Evolutionary conservation across 108 stramenopile species (phyloP).

Genomic region (Epithemia pelagica): DNA sequence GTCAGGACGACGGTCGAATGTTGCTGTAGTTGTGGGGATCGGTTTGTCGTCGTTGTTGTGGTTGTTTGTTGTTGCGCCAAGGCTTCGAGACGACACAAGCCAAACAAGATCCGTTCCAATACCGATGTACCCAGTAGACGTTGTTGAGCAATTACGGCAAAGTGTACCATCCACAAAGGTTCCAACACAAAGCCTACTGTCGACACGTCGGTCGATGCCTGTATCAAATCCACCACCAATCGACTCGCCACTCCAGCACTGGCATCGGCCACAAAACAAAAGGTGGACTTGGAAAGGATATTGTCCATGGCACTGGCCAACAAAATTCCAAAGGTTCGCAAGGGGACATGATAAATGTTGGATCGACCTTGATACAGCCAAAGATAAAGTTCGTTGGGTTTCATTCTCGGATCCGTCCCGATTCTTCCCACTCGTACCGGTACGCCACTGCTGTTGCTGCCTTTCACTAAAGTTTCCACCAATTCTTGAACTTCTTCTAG

Average conservation of each 20-base stretch:
- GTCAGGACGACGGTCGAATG: slow-evolving; percentile 49
- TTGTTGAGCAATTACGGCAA: slow-evolving; percentile 38
- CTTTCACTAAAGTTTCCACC: not conserved
- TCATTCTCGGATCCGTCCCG: not conserved
- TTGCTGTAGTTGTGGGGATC: not conserved
- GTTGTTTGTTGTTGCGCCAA: not conserved
- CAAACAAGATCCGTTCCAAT: slow-evolving; percentile 58
- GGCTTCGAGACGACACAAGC: slow-evolving; percentile 69
- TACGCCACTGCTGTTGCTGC: not conserved
- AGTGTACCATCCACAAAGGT: slow-evolving; percentile 66
- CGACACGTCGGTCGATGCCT: slow-evolving; percentile 11
- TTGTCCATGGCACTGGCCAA: slow-evolving; percentile 53
- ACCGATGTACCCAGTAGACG: slow-evolving; percentile 14
- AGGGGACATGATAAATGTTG: slow-evolving; percentile 34
- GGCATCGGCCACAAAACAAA: slow-evolving; percentile 82
- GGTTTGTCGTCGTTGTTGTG: slow-evolving; percentile 6
- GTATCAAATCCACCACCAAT: slow-evolving; percentile 26
- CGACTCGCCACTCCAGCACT: slow-evolving; percentile 24
- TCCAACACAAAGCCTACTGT: slow-evolving; percentile 9
- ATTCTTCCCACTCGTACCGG: slow-evolving; percentile 5
- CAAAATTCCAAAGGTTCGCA: slow-evolving; percentile 45
- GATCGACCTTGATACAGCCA: not conserved
- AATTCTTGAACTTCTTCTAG: not conserved
- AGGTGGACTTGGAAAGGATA: slow-evolving; percentile 24
- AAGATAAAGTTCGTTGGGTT: not conserved